These are phyloP conservation scores for Mucor piriformis DNA, from an alignment of 371 early-diverging fungal species.

Conservation along the genomic window DNA sequence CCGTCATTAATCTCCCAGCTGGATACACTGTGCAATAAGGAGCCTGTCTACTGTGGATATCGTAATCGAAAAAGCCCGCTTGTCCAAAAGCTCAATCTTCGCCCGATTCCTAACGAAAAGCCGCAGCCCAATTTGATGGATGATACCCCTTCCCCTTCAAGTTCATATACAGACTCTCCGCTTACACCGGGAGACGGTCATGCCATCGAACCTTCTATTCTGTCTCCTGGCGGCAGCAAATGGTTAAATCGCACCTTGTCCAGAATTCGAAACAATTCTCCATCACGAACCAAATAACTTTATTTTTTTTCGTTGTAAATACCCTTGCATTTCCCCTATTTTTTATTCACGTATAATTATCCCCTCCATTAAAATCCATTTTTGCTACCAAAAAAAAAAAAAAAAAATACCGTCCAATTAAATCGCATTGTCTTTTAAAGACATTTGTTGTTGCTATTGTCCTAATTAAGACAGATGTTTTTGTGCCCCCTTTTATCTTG, in stretches of 20 bases:
- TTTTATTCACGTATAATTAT: not conserved
- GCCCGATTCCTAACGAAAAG: constrained; percentile 13
- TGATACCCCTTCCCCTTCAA: constrained; percentile 7
- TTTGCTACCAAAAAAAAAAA: not conserved
- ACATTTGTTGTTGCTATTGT: constrained; percentile 4
- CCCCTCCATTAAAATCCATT: not conserved
- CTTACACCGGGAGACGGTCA: constrained; percentile 11
- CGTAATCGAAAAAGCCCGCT: constrained; percentile 22
- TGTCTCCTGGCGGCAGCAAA: not conserved
- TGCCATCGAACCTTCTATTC: not conserved
- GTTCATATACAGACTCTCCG: constrained; percentile 14
- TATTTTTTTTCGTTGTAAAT: not conserved
- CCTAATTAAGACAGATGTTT: constrained; percentile 1
- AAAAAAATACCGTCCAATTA: constrained; percentile 1
- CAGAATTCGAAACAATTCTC: constrained; percentile 6
- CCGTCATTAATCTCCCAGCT: constrained; percentile 16
- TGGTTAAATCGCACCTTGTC: constrained; percentile 12
- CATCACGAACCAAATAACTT: not conserved
- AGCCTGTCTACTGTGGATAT: constrained; percentile 7
- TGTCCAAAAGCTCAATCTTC: constrained; percentile 19
- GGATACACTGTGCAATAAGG: constrained; percentile 6
- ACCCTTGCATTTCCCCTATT: not conserved
- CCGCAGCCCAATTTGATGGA: constrained; percentile 5
- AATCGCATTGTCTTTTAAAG: not conserved
- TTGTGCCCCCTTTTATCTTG: not conserved